Evolutionary conservation across 176 grass and related monocot genomes (phyloP), one percentile per base, ranked within the genome.

Genomic region (Coix lacrymajobi): DNA sequence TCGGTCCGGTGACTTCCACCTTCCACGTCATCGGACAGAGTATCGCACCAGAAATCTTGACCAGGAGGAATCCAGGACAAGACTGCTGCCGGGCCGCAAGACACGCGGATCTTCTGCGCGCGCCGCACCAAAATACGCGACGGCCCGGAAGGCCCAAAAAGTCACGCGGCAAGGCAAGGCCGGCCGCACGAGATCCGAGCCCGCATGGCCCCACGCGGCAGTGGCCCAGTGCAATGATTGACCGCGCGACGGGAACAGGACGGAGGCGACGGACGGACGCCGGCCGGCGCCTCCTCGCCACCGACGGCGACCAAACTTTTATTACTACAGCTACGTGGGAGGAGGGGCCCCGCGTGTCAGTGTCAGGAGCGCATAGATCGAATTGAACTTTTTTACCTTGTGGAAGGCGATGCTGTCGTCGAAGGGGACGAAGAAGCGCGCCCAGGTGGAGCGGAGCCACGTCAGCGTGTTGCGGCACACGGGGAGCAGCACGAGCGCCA

Each of bases 351-450:
- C 48, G 2, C 45, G 6, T 4, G 72, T 7, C 71, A 75, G 6
- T 4, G 72, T 7, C 71, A 75, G 71, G 0, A 3, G 8, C 28
- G 15, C 41, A 8, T 0, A 26, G n/a, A n/a, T n/a, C n/a, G n/a
- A n/a, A n/a, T n/a, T n/a, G n/a, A n/a, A n/a, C n/a, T n/a, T 6
- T 3, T 1, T 67, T 83, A 88, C 90, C 90, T 89, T 92, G 82
- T 92, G 90, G 76, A 92, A 92, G 78, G 86, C 61, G 83, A 92
- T 83, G 86, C 76, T 69, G 90, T 92, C 90, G 84, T 92, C 85
- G 48, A 92, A 92, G 57, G 86, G 90, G 14, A 92, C 82, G 82
- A 88, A n/a, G 75, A 39, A 74, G 10, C 86, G 85, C 4, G 84
- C 82, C 77, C 84, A 85, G 16, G 90, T 81, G 71, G 85, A 88